A percentile compares a stretch with the other conserved stretches of the same genome.
phyloP scores from a whole-genome alignment of 768 basidiomycete species.

The Filobasidium floriforme region DNA sequence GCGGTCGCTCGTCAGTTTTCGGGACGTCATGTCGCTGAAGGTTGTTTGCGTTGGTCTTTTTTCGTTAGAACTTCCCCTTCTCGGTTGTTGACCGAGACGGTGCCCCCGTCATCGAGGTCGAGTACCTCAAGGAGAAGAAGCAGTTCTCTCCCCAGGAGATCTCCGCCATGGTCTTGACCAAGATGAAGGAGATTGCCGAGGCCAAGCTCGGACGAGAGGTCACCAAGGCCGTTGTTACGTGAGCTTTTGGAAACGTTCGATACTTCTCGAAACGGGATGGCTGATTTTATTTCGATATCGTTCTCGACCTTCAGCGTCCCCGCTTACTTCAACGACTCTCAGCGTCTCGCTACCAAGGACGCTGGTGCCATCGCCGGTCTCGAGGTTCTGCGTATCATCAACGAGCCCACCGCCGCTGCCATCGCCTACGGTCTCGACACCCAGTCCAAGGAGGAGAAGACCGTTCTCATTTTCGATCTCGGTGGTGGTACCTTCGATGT shows the following conservation, averaged over 20 bases:
- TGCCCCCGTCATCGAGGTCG: slow-evolving; percentile 86
- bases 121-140: slow-evolving; percentile 90
- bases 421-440: slow-evolving; percentile 94
- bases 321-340: slow-evolving; percentile 99
- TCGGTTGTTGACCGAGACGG: slow-evolving; percentile 93
- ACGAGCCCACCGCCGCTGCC: slow-evolving; percentile 98
- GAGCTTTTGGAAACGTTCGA: slow-evolving; percentile 42
- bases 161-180: slow-evolving; percentile 98
- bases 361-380: slow-evolving; percentile 96
- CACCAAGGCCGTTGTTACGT: slow-evolving; percentile 99
- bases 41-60: background rate
- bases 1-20: too few species aligned
- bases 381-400: slow-evolving; percentile 99
- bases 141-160: slow-evolving; percentile 97
- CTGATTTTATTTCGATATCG: slow-evolving; percentile 8
- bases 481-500: slow-evolving; percentile 99
- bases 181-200: slow-evolving; percentile 99
- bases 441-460: slow-evolving; percentile 89
- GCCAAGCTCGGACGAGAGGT: slow-evolving; percentile 97
- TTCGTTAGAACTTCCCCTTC: slow-evolving; percentile 79
- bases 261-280: background rate
- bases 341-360: slow-evolving; percentile 98
- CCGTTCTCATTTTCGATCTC: slow-evolving; percentile 98
- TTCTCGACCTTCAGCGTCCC: slow-evolving; percentile 56
- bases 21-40: too few species aligned